These are phyloP conservation scores for Lentithecium fluviatile DNA, from an alignment of 495 filamentous ascomycete species.

Conservation along the genomic window DNA sequence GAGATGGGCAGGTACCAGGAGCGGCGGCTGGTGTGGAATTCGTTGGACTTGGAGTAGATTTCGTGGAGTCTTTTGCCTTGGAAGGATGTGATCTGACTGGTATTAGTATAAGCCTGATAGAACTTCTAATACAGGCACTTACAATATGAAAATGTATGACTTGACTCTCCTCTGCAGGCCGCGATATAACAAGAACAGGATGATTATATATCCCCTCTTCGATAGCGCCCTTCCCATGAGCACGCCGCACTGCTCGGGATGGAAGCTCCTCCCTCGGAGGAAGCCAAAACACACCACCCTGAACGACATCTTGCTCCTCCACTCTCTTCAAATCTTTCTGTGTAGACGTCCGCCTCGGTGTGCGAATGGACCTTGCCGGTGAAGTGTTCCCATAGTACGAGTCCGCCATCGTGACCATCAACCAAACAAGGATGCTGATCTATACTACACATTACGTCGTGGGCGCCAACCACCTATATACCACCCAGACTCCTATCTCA, in stretches of 20 bases:
- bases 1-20: constrained; percentile 30
- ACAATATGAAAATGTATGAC: constrained; percentile 34
- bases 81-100: constrained; percentile 32
- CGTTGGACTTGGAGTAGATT: constrained; percentile 33
- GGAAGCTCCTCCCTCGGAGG: constrained; percentile 30
- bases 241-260: constrained; percentile 18
- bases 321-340: constrained; percentile 11
- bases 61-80: constrained; percentile 33
- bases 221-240: constrained; percentile 32
- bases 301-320: constrained; percentile 23
- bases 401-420: neutral
- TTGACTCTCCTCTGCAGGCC: constrained; percentile 14
- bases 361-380: neutral
- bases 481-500: no score
- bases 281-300: constrained; percentile 31
- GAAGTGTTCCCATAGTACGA: constrained; percentile 1
- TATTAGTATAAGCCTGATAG: constrained; percentile 7
- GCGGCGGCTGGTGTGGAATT: constrained; percentile 29
- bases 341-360: constrained; percentile 6
- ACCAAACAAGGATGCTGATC: neutral
- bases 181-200: constrained; percentile 28
- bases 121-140: neutral
- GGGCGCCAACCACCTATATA: no score
- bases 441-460: no score
- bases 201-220: constrained; percentile 35